These are phyloP conservation scores for Dothistroma pini DNA, from an alignment of 2,329 filamentous ascomycete species.

Conservation along the genomic window DNA sequence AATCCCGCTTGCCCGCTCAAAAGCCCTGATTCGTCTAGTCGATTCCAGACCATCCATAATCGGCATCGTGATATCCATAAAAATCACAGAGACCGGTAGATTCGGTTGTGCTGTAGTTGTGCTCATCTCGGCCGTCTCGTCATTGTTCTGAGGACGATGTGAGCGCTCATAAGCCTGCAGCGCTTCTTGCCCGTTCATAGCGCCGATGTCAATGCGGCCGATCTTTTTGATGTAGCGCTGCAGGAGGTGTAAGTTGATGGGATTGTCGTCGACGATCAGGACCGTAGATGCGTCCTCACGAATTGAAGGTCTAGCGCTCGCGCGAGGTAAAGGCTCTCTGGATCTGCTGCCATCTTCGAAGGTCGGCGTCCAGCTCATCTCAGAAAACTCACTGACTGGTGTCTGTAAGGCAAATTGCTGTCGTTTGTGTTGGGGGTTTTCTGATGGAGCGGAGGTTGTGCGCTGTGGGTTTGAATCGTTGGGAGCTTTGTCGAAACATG, in stretches of 20 bases:
- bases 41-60: conserved; percentile 34
- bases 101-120: neutral
- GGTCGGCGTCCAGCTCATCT: conserved; percentile 3
- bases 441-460: neutral
- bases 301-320: neutral
- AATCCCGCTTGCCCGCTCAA: conserved; percentile 14
- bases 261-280: conserved; percentile 33
- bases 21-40: conserved; percentile 25
- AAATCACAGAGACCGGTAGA: conserved; percentile 34
- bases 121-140: neutral
- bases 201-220: conserved; percentile 38
- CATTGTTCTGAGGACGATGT: neutral
- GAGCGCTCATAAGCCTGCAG: conserved; percentile 27
- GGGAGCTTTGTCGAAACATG: conserved; percentile 6
- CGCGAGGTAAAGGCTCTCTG: neutral
- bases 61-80: conserved; percentile 45
- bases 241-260: conserved; percentile 28
- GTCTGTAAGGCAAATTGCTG: neutral
- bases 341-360: neutral
- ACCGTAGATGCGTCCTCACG: conserved; percentile 11
- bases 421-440: neutral
- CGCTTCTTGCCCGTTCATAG: conserved; percentile 47
- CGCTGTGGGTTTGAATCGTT: neutral
- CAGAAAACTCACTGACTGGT: conserved; percentile 4
- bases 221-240: conserved; percentile 24